These are phyloP conservation scores for Fusarium mundagurra DNA, from an alignment of 2,329 filamentous ascomycete genomes.

Conservation along the genomic window DNA sequence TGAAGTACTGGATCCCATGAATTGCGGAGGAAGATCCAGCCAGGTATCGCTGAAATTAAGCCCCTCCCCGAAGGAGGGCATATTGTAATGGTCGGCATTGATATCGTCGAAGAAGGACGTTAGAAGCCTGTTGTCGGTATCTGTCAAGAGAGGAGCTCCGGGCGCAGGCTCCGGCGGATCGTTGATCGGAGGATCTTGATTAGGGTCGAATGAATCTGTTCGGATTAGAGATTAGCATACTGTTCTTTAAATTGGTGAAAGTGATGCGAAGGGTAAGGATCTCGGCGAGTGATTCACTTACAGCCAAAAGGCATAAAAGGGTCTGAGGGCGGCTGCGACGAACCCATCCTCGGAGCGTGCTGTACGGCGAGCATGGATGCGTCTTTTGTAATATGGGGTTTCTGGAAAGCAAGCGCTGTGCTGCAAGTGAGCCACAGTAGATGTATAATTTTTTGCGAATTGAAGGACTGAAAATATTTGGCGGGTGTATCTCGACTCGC, in stretches of 20 bases:
- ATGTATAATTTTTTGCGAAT: not conserved
- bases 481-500: not conserved
- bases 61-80: conserved; percentile 60
- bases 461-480: conserved; percentile 4
- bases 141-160: conserved; percentile 72
- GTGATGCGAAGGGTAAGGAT: not conserved
- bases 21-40: conserved; percentile 69
- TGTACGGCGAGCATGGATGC: conserved; percentile 68
- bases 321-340: conserved; percentile 63
- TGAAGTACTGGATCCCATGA: conserved; percentile 73
- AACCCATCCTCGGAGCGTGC: conserved; percentile 66
- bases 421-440: conserved; percentile 8
- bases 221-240: conserved; percentile 42
- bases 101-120: conserved; percentile 67
- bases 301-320: conserved; percentile 73
- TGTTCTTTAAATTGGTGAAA: not conserved
- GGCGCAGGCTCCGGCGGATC: conserved; percentile 70
- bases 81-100: conserved; percentile 60
- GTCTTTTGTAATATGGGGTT: conserved; percentile 41
- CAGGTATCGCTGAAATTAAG: conserved; percentile 62
- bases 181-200: conserved; percentile 57
- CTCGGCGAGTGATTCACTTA: conserved; percentile 54
- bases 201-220: conserved; percentile 57
- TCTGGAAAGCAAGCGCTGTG: conserved; percentile 11
- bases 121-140: conserved; percentile 68